Evolutionary conservation across 176 grass and related monocot species (phyloP), one percentile per base, ranked within the genome.

Genomic region (Lolium multiflorum): DNA sequence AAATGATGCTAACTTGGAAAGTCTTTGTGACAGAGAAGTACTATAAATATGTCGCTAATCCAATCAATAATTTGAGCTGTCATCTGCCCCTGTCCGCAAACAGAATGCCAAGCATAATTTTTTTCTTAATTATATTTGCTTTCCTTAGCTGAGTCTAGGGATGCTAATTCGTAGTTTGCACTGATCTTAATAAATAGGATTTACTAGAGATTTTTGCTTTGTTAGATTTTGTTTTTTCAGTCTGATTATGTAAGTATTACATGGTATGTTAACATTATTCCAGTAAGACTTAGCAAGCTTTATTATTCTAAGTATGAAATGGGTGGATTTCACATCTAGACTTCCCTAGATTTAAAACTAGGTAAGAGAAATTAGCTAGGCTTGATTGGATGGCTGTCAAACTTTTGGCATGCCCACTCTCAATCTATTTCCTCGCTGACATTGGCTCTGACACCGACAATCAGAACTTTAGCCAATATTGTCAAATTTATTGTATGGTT

Each of bases 121-220:
- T 5, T 70, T 5, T 10, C n/a, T 47, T n/a, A 17, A 10, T 63
- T 17, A 66, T 28, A 2, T 26, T 37, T 68, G 17, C 62, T 35
- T 21, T 55, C 18, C n/a, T 47, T 78, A 8, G 39, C 41, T 41
- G 9, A 60, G 21, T 16, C 48, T 37, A 82, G n/a, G 50, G 51
- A 71, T n/a, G 80, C 9, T 83, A 58, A 15, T 83, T 83, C 51
- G 44, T 46, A 83, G 20, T 83, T 71, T 69, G 8, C 16, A 77
- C 3, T 47, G 37, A 4, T 55, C n/a, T 35, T 35, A 35, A 3
- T 35, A 35, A 35, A 35, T 35, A 35, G 31, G 31, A 3, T 3
- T 35, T 35, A 35, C 31, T 35, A 35, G 31, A 3, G 31, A 35
- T 35, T 72, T 83, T 83, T 82, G 7, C 21, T 16, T 11, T 18